Percentiles rank a stretch among this genome's conserved stretches.
Evolutionary conservation across 164 flowering plant species (phyloP).

Genomic region (Nymphaea colorata): DNA sequence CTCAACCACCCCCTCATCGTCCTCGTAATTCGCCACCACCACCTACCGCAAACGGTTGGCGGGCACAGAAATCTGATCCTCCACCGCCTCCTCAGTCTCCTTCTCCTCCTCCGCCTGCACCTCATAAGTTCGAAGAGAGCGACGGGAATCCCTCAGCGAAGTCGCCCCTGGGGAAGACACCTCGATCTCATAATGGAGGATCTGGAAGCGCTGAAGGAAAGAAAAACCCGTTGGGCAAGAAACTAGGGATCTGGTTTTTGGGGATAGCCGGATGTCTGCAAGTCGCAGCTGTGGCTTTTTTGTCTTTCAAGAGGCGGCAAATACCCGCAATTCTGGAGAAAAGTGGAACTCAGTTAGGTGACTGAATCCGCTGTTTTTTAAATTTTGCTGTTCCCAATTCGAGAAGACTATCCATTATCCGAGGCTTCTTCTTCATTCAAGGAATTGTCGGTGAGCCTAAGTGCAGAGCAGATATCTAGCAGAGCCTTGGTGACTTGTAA

Average conservation of each 20-base stretch:
- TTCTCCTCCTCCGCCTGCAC: no score
- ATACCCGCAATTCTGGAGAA: conserved; percentile 4
- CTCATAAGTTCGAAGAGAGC: no score
- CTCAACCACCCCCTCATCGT: no score
- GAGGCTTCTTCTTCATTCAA: neutral
- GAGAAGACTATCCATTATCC: neutral
- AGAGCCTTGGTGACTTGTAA: neutral
- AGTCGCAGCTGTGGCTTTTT: conserved; percentile 15
- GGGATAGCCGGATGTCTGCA: conserved; percentile 21
- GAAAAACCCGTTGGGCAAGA: conserved; percentile 10
- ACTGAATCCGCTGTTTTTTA: neutral
- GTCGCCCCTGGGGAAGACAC: no score
- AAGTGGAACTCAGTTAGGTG: neutral
- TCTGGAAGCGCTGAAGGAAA: no score
- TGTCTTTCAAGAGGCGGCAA: conserved; percentile 17
- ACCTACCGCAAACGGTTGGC: no score
- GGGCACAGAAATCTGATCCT: no score
- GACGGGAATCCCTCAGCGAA: no score
- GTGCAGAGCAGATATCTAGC: neutral
- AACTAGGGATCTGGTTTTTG: conserved; percentile 16
- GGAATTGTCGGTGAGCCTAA: no score
- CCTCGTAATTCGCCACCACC: no score
- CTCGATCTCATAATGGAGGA: no score
- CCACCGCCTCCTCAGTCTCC: no score
- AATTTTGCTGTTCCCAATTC: neutral